Percentiles rank a stretch among this genome's conserved stretches.
Conservation (phyloP, 257 asterid genomes). For the Vinca minor region DNA sequence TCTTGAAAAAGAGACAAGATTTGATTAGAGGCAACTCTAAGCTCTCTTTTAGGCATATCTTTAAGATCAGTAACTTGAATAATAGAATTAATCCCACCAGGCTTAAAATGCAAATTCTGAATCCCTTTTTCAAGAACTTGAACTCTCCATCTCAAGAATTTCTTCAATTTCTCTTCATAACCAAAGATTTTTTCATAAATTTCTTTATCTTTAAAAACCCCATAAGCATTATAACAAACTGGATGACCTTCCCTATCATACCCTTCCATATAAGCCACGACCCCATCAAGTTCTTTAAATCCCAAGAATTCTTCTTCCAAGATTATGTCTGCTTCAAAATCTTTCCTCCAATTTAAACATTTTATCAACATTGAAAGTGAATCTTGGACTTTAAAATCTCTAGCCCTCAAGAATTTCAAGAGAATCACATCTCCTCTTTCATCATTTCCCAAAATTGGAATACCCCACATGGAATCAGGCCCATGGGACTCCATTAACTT, state of each 20-base stretch:
- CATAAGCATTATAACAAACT: conserved; percentile 85
- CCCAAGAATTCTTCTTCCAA: conserved; percentile 71
- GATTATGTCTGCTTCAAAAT: conserved; percentile 54
- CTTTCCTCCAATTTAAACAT: conserved; percentile 57
- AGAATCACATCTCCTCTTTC: conserved; percentile 68
- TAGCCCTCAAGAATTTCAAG: conserved; percentile 77
- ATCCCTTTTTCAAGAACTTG: conserved; percentile 68
- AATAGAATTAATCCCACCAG: conserved; percentile 74
- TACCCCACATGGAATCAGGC: conserved; percentile 62
- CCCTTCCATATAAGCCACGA: conserved; percentile 69
- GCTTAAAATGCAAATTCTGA: conserved; percentile 51
- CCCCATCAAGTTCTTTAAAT: conserved; percentile 73
- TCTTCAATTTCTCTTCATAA: conserved; percentile 46
- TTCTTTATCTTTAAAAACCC: conserved; percentile 59
- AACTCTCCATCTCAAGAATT: conserved; percentile 64
- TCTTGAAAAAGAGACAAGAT: conserved; percentile 79
- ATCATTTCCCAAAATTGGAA: conserved; percentile 39
- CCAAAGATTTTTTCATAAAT: conserved; percentile 65
- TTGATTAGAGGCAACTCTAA: conserved; percentile 74
- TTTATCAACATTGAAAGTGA: conserved; percentile 51
- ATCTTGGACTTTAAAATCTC: conserved; percentile 63
- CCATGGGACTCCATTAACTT: conserved; percentile 29
- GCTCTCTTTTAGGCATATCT: conserved; percentile 86
- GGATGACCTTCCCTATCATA: conserved; percentile 64
- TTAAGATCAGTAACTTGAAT: conserved; percentile 68